Evolutionary conservation across 2,329 filamentous ascomycete genomes (phyloP).

Genomic region (Ascomycota sp.): DNA sequence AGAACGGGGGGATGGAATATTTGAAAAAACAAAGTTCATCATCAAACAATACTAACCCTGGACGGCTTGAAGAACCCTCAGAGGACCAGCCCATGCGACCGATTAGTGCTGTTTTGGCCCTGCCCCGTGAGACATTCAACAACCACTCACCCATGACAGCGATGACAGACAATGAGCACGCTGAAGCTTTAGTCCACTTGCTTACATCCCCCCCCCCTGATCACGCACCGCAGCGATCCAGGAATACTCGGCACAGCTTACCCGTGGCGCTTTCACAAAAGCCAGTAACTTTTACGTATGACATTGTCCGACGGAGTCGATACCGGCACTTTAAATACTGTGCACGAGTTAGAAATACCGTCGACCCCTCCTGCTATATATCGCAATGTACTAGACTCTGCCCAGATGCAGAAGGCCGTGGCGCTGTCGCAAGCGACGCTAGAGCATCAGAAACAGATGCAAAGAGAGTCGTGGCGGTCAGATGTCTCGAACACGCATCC

Average conservation of each 20-base stretch:
- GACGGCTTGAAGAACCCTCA: too few species aligned
- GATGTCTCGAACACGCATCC: conserved; percentile 7
- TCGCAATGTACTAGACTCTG: not conserved
- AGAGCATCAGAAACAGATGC: conserved; percentile 10
- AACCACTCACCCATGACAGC: too few species aligned
- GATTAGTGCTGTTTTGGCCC: too few species aligned
- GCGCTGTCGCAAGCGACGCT: conserved; percentile 4
- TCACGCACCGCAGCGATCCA: not conserved
- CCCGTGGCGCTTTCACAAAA: not conserved
- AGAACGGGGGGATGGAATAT: too few species aligned
- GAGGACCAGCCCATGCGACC: too few species aligned
- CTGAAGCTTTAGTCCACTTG: not conserved
- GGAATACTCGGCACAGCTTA: not conserved
- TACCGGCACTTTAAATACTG: too few species aligned
- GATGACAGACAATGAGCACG: not conserved
- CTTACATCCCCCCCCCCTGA: not conserved
- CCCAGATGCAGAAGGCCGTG: conserved; percentile 1
- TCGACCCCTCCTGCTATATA: not conserved
- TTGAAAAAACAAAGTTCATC: too few species aligned
- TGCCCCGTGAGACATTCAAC: too few species aligned
- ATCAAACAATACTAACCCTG: too few species aligned
- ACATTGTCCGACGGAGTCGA: not conserved
- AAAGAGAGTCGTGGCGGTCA: conserved; percentile 1
- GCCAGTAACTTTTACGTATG: not conserved
- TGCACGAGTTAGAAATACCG: not conserved